A percentile compares a stretch with the other conserved stretches of the same genome.
phyloP scores from a whole-genome alignment of 2,329 filamentous ascomycete species.

The Parascedosporium putredinis region DNA sequence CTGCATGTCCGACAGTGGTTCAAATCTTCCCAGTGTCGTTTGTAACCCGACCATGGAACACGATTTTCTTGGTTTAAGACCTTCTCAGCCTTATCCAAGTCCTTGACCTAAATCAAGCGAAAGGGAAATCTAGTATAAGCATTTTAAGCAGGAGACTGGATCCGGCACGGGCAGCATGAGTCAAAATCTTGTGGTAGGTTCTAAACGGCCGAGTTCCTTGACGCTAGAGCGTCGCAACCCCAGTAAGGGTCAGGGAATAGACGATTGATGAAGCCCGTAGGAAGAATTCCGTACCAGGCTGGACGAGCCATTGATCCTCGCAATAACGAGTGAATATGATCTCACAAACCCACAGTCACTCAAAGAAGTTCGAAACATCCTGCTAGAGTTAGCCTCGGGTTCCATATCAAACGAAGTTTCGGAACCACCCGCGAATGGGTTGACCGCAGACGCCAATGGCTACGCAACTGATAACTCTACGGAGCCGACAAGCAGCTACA shows the following conservation, averaged over 20 bases:
- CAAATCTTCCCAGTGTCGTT: no score
- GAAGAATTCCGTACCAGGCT: not conserved
- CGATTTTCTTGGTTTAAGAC: no score
- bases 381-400: not conserved
- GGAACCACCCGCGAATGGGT: not conserved
- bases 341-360: conserved; percentile 4
- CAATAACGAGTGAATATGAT: not conserved
- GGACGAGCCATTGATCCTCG: not conserved
- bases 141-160: no score
- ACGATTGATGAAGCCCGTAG: not conserved
- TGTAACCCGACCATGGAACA: no score
- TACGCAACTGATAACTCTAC: not conserved
- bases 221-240: not conserved
- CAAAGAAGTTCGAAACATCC: conserved; percentile 6
- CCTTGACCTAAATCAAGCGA: no score
- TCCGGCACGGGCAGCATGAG: not conserved
- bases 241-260: not conserved
- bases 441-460: conserved; percentile 3
- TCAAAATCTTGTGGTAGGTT: not conserved
- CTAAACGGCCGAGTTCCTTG: not conserved
- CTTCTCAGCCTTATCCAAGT: no score
- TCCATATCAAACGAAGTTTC: not conserved
- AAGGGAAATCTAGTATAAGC: no score
- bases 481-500: not conserved
- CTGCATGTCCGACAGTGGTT: no score